phyloP scores from a whole-genome alignment of 139 green algal genomes.

The Chlamydomonas incerta region DNA sequence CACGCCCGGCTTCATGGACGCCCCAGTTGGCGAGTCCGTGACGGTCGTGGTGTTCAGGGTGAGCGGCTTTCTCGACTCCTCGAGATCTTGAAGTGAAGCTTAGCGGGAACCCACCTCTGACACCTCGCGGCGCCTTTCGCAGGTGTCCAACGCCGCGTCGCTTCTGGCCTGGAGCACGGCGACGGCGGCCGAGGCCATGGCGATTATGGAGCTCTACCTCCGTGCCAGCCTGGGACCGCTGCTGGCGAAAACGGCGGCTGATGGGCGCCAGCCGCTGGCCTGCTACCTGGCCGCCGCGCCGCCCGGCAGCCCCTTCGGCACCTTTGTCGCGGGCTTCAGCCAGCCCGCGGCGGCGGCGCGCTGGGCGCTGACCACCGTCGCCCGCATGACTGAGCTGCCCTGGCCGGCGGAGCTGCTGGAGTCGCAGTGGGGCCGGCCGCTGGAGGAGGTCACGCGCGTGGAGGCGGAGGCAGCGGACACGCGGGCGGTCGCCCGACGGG shows the following conservation, averaged over 20 bases:
- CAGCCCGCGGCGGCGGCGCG: background rate
- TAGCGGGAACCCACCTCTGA: too few relatives aligned
- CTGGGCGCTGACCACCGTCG: background rate
- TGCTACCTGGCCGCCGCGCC: slow-evolving; percentile 6
- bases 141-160: background rate
- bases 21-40: background rate
- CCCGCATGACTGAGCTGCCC: background rate
- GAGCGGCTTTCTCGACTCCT: too few relatives aligned
- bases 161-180: slow-evolving; percentile 3
- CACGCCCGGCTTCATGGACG: slow-evolving; percentile 1
- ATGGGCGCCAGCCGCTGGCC: background rate
- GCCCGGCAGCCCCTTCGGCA: slow-evolving; percentile 13
- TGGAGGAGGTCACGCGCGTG: background rate
- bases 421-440: background rate
- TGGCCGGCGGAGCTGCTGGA: slow-evolving; percentile 4
- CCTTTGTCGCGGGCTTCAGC: slow-evolving; percentile 8
- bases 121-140: too few relatives aligned
- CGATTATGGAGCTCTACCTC: slow-evolving; percentile 7
- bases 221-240: background rate
- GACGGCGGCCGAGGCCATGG: background rate
- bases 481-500: too few relatives aligned
- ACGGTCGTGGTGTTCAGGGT: slow-evolving; percentile 11
- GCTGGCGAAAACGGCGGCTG: background rate
- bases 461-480: slow-evolving; percentile 2
- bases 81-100: too few relatives aligned